Evolutionary conservation across 306 rosid genomes (phyloP).

Genomic region (Lathyrus oleraceus): DNA sequence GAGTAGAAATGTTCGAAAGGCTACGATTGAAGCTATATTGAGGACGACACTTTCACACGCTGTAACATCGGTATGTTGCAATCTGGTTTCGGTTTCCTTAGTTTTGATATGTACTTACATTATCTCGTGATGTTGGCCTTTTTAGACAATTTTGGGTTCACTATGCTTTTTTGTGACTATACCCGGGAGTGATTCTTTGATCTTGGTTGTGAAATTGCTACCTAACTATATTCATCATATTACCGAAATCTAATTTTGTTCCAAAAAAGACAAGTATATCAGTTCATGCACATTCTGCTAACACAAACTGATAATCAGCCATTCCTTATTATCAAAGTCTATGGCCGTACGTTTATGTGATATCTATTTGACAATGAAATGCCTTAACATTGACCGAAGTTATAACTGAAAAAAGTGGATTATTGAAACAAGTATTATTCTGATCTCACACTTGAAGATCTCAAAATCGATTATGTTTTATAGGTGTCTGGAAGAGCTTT

Average conservation of each 20-base stretch:
- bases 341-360: conserved; percentile 23
- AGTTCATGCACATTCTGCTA: conserved; percentile 1
- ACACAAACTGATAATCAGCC: neutral
- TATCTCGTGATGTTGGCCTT: conserved; percentile 6
- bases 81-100: conserved; percentile 9
- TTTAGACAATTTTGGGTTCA: neutral
- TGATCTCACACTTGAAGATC: conserved; percentile 17
- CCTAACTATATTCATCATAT: neutral
- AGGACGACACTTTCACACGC: conserved; percentile 94
- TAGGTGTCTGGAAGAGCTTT: conserved; percentile 81
- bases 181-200: neutral
- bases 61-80: conserved; percentile 60
- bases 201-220: conserved; percentile 18
- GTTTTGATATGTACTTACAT: neutral
- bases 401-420: neutral
- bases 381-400: neutral
- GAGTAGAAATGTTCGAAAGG: conserved; percentile 65
- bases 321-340: conserved; percentile 20
- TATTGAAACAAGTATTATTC: conserved; percentile 5
- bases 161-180: neutral
- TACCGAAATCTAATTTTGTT: neutral
- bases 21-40: conserved; percentile 78
- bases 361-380: neutral
- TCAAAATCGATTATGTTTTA: conserved; percentile 26
- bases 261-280: neutral